Evolutionary conservation across 192 early-diverging fungal genomes (phyloP).

Genomic region (Glomus cerebriforme): DNA sequence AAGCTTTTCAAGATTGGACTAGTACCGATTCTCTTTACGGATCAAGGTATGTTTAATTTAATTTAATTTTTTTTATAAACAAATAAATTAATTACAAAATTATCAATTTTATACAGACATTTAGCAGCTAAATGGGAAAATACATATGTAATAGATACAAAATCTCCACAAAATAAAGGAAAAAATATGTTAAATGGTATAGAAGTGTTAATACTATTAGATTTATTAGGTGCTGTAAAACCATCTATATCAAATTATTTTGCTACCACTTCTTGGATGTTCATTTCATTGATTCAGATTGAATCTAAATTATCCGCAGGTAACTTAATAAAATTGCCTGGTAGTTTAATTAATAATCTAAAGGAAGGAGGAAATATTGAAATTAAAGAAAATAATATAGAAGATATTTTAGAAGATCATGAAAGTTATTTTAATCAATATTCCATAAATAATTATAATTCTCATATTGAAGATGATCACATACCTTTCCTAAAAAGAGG

Average conservation of each 20-base stretch:
- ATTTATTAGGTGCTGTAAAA: constrained; percentile 75
- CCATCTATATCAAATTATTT: constrained; percentile 63
- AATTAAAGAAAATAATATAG: not conserved
- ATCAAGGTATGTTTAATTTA: constrained; percentile 48
- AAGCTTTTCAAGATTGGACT: constrained; percentile 84
- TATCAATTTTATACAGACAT: constrained; percentile 52
- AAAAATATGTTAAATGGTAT: constrained; percentile 63
- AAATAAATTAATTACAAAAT: not conserved
- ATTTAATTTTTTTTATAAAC: not conserved
- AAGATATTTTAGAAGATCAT: constrained; percentile 12
- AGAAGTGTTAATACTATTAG: constrained; percentile 85
- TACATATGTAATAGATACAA: constrained; percentile 34
- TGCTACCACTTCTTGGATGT: constrained; percentile 66
- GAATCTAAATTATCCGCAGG: constrained; percentile 61
- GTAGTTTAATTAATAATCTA: not conserved
- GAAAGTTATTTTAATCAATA: constrained; percentile 36
- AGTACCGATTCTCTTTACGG: constrained; percentile 89
- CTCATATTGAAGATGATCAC: constrained; percentile 83
- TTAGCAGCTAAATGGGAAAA: constrained; percentile 81
- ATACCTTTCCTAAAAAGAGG: constrained; percentile 78
- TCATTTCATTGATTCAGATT: constrained; percentile 62
- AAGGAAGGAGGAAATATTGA: not conserved
- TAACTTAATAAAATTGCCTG: constrained; percentile 3
- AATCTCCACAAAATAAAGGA: constrained; percentile 26
- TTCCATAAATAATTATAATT: constrained; percentile 30